Conservation (phyloP, 2,329 filamentous ascomycete genomes). For the Rhynchosporium agropyri region DNA sequence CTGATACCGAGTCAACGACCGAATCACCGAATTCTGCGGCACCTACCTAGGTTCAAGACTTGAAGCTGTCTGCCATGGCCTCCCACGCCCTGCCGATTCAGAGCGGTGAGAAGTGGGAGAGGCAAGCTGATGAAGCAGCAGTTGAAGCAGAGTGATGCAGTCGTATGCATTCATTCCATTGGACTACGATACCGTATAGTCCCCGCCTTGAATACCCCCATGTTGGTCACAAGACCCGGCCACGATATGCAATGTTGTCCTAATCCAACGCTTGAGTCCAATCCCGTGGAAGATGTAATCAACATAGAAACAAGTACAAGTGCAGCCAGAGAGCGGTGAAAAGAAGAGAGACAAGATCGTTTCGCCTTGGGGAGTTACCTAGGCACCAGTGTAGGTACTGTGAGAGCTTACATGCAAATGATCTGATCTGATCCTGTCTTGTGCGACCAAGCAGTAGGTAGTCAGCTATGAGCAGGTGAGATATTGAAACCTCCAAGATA, state of each 20-base stretch:
- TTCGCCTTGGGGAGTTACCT: background rate
- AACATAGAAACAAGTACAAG: background rate
- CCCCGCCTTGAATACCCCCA: conserved; percentile 19
- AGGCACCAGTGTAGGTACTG: background rate
- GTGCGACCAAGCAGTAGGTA: background rate
- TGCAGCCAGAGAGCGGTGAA: conserved; percentile 21
- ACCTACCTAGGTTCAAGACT: background rate
- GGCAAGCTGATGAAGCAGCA: background rate
- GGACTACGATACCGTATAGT: conserved; percentile 21
- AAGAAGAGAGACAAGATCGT: background rate
- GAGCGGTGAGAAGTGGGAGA: conserved; percentile 4
- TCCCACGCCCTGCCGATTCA: conserved; percentile 7
- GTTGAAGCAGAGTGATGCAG: background rate
- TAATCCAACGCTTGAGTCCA: background rate
- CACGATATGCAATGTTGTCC: conserved; percentile 12
- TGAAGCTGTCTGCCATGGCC: background rate
- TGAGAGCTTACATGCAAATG: conserved; percentile 13
- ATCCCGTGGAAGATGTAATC: conserved; percentile 9
- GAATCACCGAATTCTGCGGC: background rate
- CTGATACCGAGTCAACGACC: background rate
- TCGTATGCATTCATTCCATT: conserved; percentile 7
- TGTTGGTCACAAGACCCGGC: conserved; percentile 24
- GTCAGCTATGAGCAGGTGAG: background rate
- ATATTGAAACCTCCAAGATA: too few species aligned
- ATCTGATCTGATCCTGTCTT: conserved; percentile 6